These are phyloP conservation scores for Fusarium sp. DNA, from an alignment of 2,329 filamentous ascomycete species.

Conservation along the genomic window DNA sequence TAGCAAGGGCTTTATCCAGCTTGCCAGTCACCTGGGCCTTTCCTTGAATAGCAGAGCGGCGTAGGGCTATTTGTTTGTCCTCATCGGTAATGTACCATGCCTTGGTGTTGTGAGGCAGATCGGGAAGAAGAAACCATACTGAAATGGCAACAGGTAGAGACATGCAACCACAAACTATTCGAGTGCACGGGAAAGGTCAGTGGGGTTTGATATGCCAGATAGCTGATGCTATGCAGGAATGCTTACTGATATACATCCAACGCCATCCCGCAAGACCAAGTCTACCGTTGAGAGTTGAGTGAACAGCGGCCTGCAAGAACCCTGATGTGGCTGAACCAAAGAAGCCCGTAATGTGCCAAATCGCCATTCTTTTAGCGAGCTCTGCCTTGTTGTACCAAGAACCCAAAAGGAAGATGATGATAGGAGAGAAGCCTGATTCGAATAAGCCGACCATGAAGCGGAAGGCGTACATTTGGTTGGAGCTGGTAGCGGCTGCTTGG, in stretches of 20 bases:
- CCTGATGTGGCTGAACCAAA: background rate
- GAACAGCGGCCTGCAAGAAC: background rate
- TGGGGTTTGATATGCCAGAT: no score
- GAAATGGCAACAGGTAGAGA: background rate
- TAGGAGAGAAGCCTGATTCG: slow-evolving; percentile 18
- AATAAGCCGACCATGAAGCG: slow-evolving; percentile 17
- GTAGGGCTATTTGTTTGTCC: background rate
- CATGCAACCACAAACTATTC: background rate
- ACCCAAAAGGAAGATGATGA: slow-evolving; percentile 14
- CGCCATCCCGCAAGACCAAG: background rate
- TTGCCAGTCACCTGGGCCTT: background rate
- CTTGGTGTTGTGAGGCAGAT: background rate
- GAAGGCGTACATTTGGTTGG: slow-evolving; percentile 8
- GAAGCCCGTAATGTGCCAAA: slow-evolving; percentile 47
- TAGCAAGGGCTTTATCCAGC: background rate
- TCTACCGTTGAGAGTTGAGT: background rate
- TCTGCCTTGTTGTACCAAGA: slow-evolving; percentile 25
- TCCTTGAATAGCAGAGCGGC: background rate
- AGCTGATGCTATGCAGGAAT: background rate
- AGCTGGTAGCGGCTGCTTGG: background rate
- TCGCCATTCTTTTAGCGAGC: slow-evolving; percentile 14
- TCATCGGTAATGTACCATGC: background rate
- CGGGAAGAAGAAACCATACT: background rate
- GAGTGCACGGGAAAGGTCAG: no score
- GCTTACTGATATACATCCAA: background rate